These are phyloP conservation scores for Hansenula lynferdii DNA, from an alignment of 1,139 yeast species.

Conservation along the genomic window DNA sequence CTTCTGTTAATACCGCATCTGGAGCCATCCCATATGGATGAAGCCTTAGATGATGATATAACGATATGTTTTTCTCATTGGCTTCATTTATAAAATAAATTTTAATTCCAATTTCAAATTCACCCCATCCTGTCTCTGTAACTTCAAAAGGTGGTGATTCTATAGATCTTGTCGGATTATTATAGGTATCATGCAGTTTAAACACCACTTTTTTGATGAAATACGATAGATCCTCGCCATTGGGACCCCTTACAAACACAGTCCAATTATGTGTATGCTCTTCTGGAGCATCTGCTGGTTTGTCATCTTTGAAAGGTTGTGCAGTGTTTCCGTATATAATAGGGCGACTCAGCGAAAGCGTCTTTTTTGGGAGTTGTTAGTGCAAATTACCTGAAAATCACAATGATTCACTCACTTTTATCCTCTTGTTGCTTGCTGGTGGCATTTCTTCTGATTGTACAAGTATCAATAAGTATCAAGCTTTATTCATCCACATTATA, in stretches of 20 bases:
- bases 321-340: conserved; percentile 87
- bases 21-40: conserved; percentile 71
- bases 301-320: conserved; percentile 55
- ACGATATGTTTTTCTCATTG: conserved; percentile 79
- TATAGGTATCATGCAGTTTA: conserved; percentile 92
- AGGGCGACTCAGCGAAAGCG: conserved; percentile 79
- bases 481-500: too few relatives aligned
- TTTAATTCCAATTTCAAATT: conserved; percentile 87
- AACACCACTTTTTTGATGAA: conserved; percentile 88
- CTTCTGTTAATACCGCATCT: conserved; percentile 21
- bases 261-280: conserved; percentile 98
- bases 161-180: conserved; percentile 74
- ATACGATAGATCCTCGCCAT: conserved; percentile 76
- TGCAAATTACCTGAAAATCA: not conserved
- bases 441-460: too few relatives aligned
- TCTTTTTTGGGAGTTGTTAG: conserved; percentile 29
- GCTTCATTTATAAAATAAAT: conserved; percentile 82
- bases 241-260: conserved; percentile 81
- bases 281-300: conserved; percentile 68
- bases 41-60: conserved; percentile 84
- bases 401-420: conserved; percentile 8
- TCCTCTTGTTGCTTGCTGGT: conserved; percentile 16
- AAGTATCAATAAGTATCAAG: too few relatives aligned
- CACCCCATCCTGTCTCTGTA: conserved; percentile 99
- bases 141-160: conserved; percentile 93